phyloP scores from a whole-genome alignment of 106 monocot species.

The Ottelia alismoides region DNA sequence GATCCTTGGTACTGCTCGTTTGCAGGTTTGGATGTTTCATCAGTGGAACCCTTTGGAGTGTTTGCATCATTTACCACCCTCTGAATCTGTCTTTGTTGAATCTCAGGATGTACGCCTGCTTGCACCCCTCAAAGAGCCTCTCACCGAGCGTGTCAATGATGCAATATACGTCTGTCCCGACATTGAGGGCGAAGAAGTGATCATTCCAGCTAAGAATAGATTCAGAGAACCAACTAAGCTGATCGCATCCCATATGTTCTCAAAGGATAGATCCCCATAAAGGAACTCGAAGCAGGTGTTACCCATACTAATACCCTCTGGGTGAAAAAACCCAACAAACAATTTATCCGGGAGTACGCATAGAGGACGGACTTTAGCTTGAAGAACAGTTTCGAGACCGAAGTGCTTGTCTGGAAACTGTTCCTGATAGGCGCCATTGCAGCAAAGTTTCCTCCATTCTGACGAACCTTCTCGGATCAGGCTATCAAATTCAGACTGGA shows the following conservation, averaged over 20 bases:
- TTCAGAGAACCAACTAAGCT: slow-evolving; percentile 1
- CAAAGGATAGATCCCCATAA: slow-evolving; percentile 43
- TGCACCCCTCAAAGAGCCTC: slow-evolving; percentile 40
- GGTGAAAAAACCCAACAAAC: slow-evolving; percentile 47
- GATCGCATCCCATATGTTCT: slow-evolving; percentile 41
- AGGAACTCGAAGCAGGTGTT: slow-evolving; percentile 39
- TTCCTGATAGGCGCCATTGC: slow-evolving; percentile 6
- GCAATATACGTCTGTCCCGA: slow-evolving; percentile 24
- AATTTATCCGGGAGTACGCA: slow-evolving; percentile 27
- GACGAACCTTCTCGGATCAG: too few species aligned
- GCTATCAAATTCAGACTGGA: slow-evolving; percentile 20
- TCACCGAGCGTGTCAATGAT: slow-evolving; percentile 52
- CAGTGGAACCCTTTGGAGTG: too few species aligned
- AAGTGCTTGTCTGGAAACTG: slow-evolving; percentile 50
- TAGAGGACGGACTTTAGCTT: slow-evolving; percentile 43
- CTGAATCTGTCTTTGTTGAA: too few species aligned
- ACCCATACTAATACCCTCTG: too few species aligned
- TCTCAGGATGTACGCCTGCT: slow-evolving; percentile 32
- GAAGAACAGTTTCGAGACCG: too few species aligned
- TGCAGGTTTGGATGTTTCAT: too few species aligned
- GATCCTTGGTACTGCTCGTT: too few species aligned
- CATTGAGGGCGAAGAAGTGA: slow-evolving; percentile 49
- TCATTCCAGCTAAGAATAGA: slow-evolving; percentile 65
- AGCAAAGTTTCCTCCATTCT: slow-evolving; percentile 41
- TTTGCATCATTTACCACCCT: too few species aligned